These are phyloP conservation scores for Entomortierella beljakovae DNA, from an alignment of 192 early-diverging fungal species.

Conservation along the genomic window DNA sequence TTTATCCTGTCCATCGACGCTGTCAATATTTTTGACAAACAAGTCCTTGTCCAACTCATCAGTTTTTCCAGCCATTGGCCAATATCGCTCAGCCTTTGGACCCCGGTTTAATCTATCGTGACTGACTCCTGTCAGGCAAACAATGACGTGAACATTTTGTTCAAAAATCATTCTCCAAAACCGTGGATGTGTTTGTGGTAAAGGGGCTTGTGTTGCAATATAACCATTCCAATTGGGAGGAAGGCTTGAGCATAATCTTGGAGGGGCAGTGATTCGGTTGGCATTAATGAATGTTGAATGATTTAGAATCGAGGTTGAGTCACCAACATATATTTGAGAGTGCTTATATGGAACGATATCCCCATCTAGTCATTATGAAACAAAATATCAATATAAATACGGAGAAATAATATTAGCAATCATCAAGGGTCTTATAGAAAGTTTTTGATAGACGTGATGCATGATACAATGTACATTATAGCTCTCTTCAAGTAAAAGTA, in stretches of 20 bases:
- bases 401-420: too few relatives aligned
- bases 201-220: conserved; percentile 92
- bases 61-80: conserved; percentile 70
- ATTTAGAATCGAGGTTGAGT: not conserved
- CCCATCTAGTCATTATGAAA: conserved; percentile 12
- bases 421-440: too few relatives aligned
- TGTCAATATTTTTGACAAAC: conserved; percentile 13
- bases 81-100: conserved; percentile 88
- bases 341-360: conserved; percentile 39
- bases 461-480: too few relatives aligned
- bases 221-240: conserved; percentile 66
- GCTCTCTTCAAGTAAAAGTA: too few relatives aligned
- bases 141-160: conserved; percentile 78
- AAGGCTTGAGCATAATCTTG: conserved; percentile 46
- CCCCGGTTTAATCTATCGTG: conserved; percentile 64
- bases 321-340: conserved; percentile 11
- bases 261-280: conserved; percentile 69
- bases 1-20: conserved; percentile 1
- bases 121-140: conserved; percentile 87
- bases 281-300: conserved; percentile 77
- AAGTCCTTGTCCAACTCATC: conserved; percentile 11
- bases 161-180: conserved; percentile 96
- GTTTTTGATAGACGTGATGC: too few relatives aligned
- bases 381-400: conserved; percentile 6
- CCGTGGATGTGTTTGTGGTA: conserved; percentile 76